Base-by-base conservation (phyloP, 1,139 yeast species). In the Taphrina wiesneri region DNA sequence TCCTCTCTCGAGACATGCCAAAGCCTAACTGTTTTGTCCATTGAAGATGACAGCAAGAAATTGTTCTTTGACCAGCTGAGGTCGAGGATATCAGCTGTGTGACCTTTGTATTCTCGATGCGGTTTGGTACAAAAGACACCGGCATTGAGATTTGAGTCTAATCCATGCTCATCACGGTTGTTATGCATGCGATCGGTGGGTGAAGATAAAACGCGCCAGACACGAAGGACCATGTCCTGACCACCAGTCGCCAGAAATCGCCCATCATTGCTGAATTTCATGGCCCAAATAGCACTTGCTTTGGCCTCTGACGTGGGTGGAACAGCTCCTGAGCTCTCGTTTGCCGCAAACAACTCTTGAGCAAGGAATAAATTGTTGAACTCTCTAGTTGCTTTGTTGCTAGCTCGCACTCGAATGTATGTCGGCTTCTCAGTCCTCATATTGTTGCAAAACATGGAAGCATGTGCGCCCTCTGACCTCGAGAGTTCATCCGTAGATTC, bases 21-120 rank as follows among this genome's bases (percentile, higher is more conserved):
- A 57, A 92, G 77, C 69, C 84, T 83, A 0, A 86, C 96, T 0
- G 96, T 87, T 70, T 85, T 83, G 76, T 92, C 98, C 88, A 89
- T 89, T 6, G 96, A 87, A 1, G 96, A 87, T 0, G 96, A 82
- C 0, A 91, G 74, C 36, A 92, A 75, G 70, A 92, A 92, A 73
- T 87, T 87, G 76, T 91, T 91, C 71, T 87, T 88, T 67, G 96
- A 87, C 98, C 98, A 92, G 72, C 90, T 90, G 51, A 92, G 74
- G 11, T 89, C 85, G 41, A 90, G 76, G 28, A 92, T 81, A 69
- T 90, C 88, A 59, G 83, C 83, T 0, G 83, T 77, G 75, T 92
- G 98, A 28, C 90, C 96, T 56, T 75, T 77, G 69, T 85, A 87
- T 21, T 82, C 81, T 34, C 84, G 79, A 15, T 81, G 75, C 0